These are phyloP conservation scores for Pleurotus djamor DNA, from an alignment of 768 basidiomycete species.

Conservation along the genomic window DNA sequence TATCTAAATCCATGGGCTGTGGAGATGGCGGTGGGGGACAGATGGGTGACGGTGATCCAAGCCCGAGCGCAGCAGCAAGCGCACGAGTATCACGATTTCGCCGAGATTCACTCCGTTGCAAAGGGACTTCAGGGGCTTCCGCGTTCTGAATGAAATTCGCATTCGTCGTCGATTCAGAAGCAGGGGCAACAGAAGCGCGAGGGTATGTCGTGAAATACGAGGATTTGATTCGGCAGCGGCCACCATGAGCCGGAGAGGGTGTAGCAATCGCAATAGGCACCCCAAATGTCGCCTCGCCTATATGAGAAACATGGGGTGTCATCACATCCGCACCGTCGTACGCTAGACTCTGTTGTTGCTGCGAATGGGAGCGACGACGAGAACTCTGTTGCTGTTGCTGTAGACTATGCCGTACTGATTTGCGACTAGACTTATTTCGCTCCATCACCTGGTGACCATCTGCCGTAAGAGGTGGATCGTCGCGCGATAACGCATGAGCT, in stretches of 20 bases:
- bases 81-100: conserved; percentile 28
- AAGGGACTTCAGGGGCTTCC: conserved; percentile 21
- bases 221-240: conserved; percentile 68
- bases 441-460: conserved; percentile 37
- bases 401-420: conserved; percentile 19
- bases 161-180: conserved; percentile 23
- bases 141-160: conserved; percentile 33
- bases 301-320: conserved; percentile 25
- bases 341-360: conserved; percentile 29
- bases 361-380: not conserved
- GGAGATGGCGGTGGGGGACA: conserved; percentile 46
- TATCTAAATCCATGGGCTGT: conserved; percentile 49
- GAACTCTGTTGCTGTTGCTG: not conserved
- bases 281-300: conserved; percentile 19
- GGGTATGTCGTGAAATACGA: conserved; percentile 61
- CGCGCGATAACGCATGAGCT: conserved; percentile 31
- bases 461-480: conserved; percentile 31
- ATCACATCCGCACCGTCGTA: conserved; percentile 54
- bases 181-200: conserved; percentile 44
- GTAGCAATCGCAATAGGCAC: conserved; percentile 22
- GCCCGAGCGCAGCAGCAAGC: conserved; percentile 32
- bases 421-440: conserved; percentile 32
- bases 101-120: conserved; percentile 1
- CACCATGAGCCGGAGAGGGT: conserved; percentile 30
- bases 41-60: conserved; percentile 31